Base-by-base conservation (phyloP, 306 rosid genomes). In the Dryas drummondii region DNA sequence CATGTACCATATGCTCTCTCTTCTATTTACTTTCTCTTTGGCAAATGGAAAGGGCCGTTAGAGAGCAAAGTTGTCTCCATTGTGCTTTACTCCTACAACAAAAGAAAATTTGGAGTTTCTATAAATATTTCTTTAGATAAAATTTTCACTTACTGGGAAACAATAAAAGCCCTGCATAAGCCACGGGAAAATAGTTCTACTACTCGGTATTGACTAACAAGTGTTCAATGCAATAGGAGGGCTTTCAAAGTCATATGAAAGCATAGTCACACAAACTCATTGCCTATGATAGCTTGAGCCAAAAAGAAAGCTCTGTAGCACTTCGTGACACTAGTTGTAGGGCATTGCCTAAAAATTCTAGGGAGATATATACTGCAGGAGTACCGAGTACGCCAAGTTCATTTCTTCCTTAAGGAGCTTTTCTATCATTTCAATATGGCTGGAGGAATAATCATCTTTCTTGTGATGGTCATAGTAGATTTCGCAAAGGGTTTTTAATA, bases 1-100 rank as follows among this genome's bases (percentile, higher is more conserved):
- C 16, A 62, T 66, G 40, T 80, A 71, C 68, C 66, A 16, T 69
- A 17, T 54, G 72, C 69, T 76, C 22, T 71, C 76, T 78, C 45
- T 54, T 10, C 7, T 66, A 9, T n/a, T 49, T 42, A 32, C 15
- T 60, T 22, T 69, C 16, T 40, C 49, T 71, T 59, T n/a, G 50
- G 61, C 42, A 80, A 48, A 74, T 70, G 63, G 80, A 51, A 63
- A 37, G n/a, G 5, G 46, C 58, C 59, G 71, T n/a, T 70, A 47
- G 55, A 48, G 26, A 73, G 19, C 9, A 57, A 47, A 22, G 12
- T 41, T 60, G 51, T 32, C 27, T 72, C 2, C 3, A 4, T 42
- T 9, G 11, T 16, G 70, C 71, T 47, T 46, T 48, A 9, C 32
- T 51, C 42, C 49, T 52, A 0, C 12, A 48, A 22, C 47, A 54